Evolutionary conservation across 2,329 filamentous ascomycete species (phyloP), one percentile per base, ranked within the genome.

Genomic region (Botrytis squamosa): DNA sequence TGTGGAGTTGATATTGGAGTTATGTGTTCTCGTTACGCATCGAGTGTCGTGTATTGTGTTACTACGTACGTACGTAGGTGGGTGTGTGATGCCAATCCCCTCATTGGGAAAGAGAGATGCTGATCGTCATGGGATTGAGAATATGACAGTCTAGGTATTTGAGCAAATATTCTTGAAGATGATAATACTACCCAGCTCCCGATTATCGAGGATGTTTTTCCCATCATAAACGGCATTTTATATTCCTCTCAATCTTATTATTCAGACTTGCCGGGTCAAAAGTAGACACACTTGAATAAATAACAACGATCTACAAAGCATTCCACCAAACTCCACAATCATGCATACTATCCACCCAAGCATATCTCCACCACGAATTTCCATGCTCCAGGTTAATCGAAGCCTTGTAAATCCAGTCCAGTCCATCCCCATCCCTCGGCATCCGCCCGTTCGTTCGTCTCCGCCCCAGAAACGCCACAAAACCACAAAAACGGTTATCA

Each of bases 151-250:
- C 12, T 7, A 55, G 12, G 12, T 7, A 52, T 2, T n/a, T 7
- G 25, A n/a, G 49, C 3, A 55, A n/a, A 55, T 16, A 7, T 55
- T 55, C 25, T n/a, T n/a, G 25, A 1, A 12, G 5, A 2, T 55
- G 25, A 1, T 0, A n/a, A 55, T 46, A 22, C 7, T 22, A 46
- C 20, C 0, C 18, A 0, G 7, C 44, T 22, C 20, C 44, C 0
- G 18, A 46, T 9, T 9, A 46, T 46, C 20, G 7, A 46, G 44
- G 18, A 9, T 20, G 18, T 8, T 46, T 20, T 46, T 22, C 9
- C 44, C 44, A 46, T 22, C 44, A 20, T 22, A 46, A 7, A 46
- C 18, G 18, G 1, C 4, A 22, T 46, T 22, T 46, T 16, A 22
- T 46, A 46, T 9, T 7, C 9, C 3, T 46, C 22, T 46, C 44